These are phyloP conservation scores for Pythium sukuiense DNA, from an alignment of 352 stramenopile genomes.

Conservation along the genomic window DNA sequence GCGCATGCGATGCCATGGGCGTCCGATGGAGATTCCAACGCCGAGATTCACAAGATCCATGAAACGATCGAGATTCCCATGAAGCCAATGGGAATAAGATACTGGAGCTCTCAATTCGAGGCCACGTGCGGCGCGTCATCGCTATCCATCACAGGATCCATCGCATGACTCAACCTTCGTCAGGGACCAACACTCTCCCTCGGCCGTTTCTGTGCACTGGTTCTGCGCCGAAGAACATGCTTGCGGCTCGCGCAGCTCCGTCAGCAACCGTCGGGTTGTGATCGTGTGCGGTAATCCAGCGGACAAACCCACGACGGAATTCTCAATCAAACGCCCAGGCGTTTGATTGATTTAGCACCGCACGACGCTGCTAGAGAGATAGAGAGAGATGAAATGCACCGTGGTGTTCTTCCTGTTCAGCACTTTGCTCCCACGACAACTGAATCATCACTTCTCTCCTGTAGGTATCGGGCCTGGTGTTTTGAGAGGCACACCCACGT, in stretches of 20 bases:
- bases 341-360: no score
- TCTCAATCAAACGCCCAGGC: conserved; percentile 1
- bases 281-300: conserved; percentile 15
- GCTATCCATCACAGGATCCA: conserved; percentile 12
- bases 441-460: not conserved
- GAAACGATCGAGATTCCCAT: not conserved
- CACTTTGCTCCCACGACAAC: no score
- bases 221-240: conserved; percentile 25
- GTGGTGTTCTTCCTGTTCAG: not conserved
- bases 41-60: not conserved
- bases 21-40: not conserved
- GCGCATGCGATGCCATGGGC: no score
- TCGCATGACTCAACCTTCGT: conserved; percentile 5
- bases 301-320: conserved; percentile 6
- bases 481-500: not conserved
- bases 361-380: not conserved
- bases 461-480: not conserved
- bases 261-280: not conserved
- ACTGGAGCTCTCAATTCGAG: not conserved
- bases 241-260: conserved; percentile 16
- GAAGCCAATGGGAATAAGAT: conserved; percentile 3
- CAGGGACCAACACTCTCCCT: conserved; percentile 22
- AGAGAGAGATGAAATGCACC: not conserved
- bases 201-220: not conserved
- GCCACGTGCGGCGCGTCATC: conserved; percentile 10